These are phyloP conservation scores for Amanita rimosa DNA, from an alignment of 768 basidiomycete genomes.

Conservation along the genomic window DNA sequence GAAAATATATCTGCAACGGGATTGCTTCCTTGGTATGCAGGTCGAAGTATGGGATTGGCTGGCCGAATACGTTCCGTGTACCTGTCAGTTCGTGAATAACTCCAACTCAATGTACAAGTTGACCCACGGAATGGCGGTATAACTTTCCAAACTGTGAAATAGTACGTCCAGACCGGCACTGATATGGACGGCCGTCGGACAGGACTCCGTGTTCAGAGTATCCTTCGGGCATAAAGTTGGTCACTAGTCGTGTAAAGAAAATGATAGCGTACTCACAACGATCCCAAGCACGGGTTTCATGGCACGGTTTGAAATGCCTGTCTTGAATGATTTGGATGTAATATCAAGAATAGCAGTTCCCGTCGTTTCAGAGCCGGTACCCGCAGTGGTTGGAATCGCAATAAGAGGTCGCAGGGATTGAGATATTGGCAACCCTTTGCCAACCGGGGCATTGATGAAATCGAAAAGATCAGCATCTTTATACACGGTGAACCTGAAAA, in stretches of 20 bases:
- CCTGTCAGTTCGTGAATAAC: slow-evolving; percentile 21
- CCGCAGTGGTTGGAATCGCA: slow-evolving; percentile 65
- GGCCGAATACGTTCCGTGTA: slow-evolving; percentile 87
- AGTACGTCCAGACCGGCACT: slow-evolving; percentile 92
- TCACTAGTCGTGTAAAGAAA: neutral
- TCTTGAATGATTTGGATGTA: slow-evolving; percentile 88
- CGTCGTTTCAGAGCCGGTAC: slow-evolving; percentile 92
- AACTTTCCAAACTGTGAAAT: slow-evolving; percentile 93
- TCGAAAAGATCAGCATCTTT: slow-evolving; percentile 89
- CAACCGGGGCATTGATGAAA: slow-evolving; percentile 94
- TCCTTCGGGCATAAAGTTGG: slow-evolving; percentile 29
- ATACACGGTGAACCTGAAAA: slow-evolving; percentile 72
- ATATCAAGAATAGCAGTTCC: slow-evolving; percentile 93
- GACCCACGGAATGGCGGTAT: slow-evolving; percentile 83
- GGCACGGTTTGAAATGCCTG: slow-evolving; percentile 88
- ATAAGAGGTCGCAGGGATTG: slow-evolving; percentile 74
- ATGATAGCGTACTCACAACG: slow-evolving; percentile 29
- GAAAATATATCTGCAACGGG: slow-evolving; percentile 95
- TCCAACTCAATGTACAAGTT: neutral
- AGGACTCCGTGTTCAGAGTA: slow-evolving; percentile 82
- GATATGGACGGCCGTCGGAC: slow-evolving; percentile 88
- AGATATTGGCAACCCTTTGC: slow-evolving; percentile 79
- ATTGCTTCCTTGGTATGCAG: slow-evolving; percentile 90
- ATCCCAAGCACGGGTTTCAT: slow-evolving; percentile 85
- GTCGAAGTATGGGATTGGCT: slow-evolving; percentile 78